Conservation (phyloP, 495 filamentous ascomycete genomes). For the Penicillium pancosmium region DNA sequence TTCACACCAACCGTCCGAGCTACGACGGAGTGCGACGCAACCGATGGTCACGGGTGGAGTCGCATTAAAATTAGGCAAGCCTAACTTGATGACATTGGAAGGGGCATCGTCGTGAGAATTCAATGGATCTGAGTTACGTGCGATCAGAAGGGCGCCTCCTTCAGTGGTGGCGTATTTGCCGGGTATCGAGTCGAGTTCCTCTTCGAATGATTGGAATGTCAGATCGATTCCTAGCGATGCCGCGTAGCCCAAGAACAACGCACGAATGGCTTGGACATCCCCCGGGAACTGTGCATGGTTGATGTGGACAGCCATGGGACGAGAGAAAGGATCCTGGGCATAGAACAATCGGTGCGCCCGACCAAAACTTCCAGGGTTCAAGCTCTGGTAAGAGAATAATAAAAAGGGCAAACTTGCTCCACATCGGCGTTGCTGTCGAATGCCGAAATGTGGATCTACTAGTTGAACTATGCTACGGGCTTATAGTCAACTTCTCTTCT, state of each 20-base stretch:
- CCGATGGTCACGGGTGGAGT: conserved; percentile 38
- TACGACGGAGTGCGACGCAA: conserved; percentile 46
- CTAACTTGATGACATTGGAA: not conserved
- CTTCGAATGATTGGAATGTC: conserved; percentile 57
- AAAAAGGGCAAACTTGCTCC: not conserved
- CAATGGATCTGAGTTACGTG: conserved; percentile 21
- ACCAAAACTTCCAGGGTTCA: not conserved
- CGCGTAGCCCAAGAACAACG: conserved; percentile 58
- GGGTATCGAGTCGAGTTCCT: conserved; percentile 54
- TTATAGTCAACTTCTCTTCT: not conserved
- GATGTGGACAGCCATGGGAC: conserved; percentile 28
- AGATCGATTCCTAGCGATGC: conserved; percentile 56
- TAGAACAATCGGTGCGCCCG: not conserved
- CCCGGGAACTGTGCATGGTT: conserved; percentile 31
- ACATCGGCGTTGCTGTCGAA: not conserved
- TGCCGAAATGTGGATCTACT: not conserved
- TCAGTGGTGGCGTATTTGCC: conserved; percentile 53
- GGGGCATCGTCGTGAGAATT: not conserved
- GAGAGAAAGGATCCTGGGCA: not conserved
- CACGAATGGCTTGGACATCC: conserved; percentile 37
- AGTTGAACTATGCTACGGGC: not conserved
- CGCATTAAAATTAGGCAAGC: not conserved
- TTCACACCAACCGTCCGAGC: conserved; percentile 48
- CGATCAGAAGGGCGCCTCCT: conserved; percentile 51
- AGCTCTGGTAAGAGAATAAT: not conserved